Evolutionary conservation across 164 flowering plant species (phyloP).

Genomic region (Saururus chinensis): DNA sequence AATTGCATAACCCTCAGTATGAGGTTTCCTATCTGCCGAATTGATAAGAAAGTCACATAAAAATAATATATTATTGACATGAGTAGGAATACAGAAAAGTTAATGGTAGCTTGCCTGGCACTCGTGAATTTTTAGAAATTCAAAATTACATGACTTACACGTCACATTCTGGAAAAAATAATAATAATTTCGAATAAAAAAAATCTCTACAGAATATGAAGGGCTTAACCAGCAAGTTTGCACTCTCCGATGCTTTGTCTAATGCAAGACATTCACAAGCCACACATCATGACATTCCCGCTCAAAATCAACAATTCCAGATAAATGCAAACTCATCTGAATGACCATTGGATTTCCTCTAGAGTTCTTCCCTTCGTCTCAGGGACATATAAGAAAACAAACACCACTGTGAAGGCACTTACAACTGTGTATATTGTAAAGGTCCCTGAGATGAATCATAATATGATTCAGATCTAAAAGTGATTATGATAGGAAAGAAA

Average conservation of each 20-base stretch:
- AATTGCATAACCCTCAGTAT: neutral
- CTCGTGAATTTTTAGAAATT: too few relatives aligned
- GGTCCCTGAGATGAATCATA: constrained; percentile 40
- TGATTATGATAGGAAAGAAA: neutral
- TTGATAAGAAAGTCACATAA: too few relatives aligned
- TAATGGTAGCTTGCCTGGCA: too few relatives aligned
- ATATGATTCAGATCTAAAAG: too few relatives aligned
- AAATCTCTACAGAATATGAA: too few relatives aligned
- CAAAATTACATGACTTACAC: too few relatives aligned
- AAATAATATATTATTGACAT: too few relatives aligned
- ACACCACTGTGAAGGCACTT: constrained; percentile 48
- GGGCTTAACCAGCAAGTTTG: too few relatives aligned
- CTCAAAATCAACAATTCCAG: neutral
- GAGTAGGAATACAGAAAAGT: too few relatives aligned
- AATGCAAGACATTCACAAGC: neutral
- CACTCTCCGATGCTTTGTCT: neutral
- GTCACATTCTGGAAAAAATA: too few relatives aligned
- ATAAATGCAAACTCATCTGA: constrained; percentile 29
- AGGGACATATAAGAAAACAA: constrained; percentile 60
- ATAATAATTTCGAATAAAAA: too few relatives aligned
- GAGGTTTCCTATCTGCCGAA: neutral
- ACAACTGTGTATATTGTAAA: constrained; percentile 53
- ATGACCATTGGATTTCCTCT: constrained; percentile 69
- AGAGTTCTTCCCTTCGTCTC: constrained; percentile 78
- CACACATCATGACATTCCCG: too few relatives aligned